Evolutionary conservation across 2,329 filamentous ascomycete species (phyloP), one percentile per base, ranked within the genome.

Genomic region (Orbilia blumenaviensis): DNA sequence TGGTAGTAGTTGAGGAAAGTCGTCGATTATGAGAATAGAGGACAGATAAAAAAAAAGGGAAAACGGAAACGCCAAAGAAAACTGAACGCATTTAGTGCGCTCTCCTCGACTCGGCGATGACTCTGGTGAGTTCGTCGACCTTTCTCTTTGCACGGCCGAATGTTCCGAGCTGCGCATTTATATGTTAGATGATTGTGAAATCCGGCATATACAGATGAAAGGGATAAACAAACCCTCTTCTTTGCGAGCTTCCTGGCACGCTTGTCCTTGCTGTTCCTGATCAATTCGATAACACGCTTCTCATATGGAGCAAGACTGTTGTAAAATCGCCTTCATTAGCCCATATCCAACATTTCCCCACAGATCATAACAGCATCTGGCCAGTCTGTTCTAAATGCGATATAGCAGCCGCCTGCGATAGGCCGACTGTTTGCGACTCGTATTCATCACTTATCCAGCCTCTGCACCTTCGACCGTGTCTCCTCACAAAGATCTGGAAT

Each of bases 241-340:
- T 98, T 98, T 83, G 94, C 94, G 84, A 97, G 92, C 91, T 97
- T 97, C 82, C 94, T 90, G 83, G 94, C 94, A 86, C 94, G 93
- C 92, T 98, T 98, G 87, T 99, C 95, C 89, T 96, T 96, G 88
- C 89, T 91, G 92, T 99, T 99, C 83, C 95, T 93, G 86, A 99
- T 91, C 85, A 99, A 88, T 90, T 99, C 95, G 84, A 99, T 96
- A 82, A 99, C 92, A 84, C 95, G 93, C 86, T 95, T 94, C 91
- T 99, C 95, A 86, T 99, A 95, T 83, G 92, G 92, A 82, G 92
- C 92, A 82, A 95, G 91, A 84, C 92, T 91, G 77, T 48, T 71
- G 54, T 58, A 23, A 61, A 50, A 44, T 41, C 29, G 9, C 8
- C n/a, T 0, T 25, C 16, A 42, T 76, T 76, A 76, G 72, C 58